Conservation (phyloP, 2,329 filamentous ascomycete species). For the Endothia cerciana region DNA sequence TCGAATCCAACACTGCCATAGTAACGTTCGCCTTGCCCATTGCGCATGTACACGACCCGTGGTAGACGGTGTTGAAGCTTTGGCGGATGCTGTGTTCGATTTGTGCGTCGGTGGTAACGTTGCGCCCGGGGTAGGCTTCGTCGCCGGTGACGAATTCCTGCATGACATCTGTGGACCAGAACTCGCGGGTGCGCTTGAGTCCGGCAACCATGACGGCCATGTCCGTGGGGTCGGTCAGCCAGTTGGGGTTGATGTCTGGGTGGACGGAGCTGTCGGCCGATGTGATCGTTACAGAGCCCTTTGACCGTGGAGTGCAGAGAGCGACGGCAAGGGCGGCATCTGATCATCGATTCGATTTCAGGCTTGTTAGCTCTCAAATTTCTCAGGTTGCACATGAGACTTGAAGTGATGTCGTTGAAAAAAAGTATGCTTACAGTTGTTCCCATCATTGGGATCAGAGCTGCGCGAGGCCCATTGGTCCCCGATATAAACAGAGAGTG, state of each 20-base stretch:
- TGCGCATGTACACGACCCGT: slow-evolving; percentile 41
- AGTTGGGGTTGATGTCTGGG: slow-evolving; percentile 45
- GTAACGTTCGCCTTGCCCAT: slow-evolving; percentile 37
- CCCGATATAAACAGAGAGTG: not conserved
- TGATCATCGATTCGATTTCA: too few species aligned
- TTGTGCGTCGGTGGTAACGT: slow-evolving; percentile 41
- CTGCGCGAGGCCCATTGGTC: not conserved
- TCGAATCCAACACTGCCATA: slow-evolving; percentile 9
- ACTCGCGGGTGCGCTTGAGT: slow-evolving; percentile 32
- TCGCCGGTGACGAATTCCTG: not conserved
- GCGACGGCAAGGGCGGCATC: slow-evolving; percentile 26
- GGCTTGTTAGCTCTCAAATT: too few species aligned
- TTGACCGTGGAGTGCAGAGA: slow-evolving; percentile 7
- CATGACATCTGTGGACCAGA: slow-evolving; percentile 30
- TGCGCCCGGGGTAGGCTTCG: slow-evolving; percentile 42
- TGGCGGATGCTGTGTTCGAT: slow-evolving; percentile 37
- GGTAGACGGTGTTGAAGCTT: slow-evolving; percentile 37
- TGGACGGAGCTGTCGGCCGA: slow-evolving; percentile 36
- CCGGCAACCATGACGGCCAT: slow-evolving; percentile 29
- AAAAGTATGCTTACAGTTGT: too few species aligned
- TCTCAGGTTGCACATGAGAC: too few species aligned
- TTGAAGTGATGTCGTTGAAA: too few species aligned
- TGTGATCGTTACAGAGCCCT: slow-evolving; percentile 36
- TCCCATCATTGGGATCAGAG: slow-evolving; percentile 17
- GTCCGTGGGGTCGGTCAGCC: slow-evolving; percentile 33